Evolutionary conservation across 2,329 filamentous ascomycete genomes (phyloP), one percentile per base, ranked within the genome.

Genomic region (Eutypa lata): DNA sequence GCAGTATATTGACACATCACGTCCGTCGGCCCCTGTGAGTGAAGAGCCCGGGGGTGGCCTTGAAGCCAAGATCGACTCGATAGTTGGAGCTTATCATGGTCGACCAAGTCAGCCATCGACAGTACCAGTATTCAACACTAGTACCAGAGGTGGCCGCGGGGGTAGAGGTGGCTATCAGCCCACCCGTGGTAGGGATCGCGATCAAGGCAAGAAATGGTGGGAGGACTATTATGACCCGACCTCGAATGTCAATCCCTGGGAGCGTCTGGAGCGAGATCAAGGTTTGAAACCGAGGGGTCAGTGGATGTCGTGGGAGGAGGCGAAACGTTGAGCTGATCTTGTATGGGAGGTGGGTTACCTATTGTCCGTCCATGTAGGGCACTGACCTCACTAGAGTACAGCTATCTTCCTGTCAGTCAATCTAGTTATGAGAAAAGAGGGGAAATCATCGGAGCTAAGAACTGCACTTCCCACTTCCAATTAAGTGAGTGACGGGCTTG

Each of bases 201-300:
- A 76, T 37, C 68, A 68, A 48, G 74, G 76, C 56, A 69, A 73
- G 53, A 71, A 70, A 1, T 89, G 87, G 75, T 89, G 86, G 68
- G 72, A 78, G 38, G 83, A 77, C 35, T 90, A 89, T 67, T 91
- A 90, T 67, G 81, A 89, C 53, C 80, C 82, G 0, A 79, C 76
- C 53, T 89, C 86, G 56, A 83, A 90, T 60, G 78, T 86, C 65
- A 90, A 92, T 65, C 89, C 89, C 0, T 92, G 89, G 89, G 80
- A 77, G 48, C 68, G 65, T 8, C 68, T 87, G 19, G 83, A 87
- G 66, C 70, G 72, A 60, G 60, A 67, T 7, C 67, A 67, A 22
- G 76, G 76, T 0, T 57, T 86, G 46, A 58, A 69, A 38, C 55
- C 77, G 1, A 65, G 65, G 14, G 80, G 77, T 2, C 63, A 59